Base-by-base conservation (phyloP, 495 filamentous ascomycete species). In the Penicillium atrosanguineum region DNA sequence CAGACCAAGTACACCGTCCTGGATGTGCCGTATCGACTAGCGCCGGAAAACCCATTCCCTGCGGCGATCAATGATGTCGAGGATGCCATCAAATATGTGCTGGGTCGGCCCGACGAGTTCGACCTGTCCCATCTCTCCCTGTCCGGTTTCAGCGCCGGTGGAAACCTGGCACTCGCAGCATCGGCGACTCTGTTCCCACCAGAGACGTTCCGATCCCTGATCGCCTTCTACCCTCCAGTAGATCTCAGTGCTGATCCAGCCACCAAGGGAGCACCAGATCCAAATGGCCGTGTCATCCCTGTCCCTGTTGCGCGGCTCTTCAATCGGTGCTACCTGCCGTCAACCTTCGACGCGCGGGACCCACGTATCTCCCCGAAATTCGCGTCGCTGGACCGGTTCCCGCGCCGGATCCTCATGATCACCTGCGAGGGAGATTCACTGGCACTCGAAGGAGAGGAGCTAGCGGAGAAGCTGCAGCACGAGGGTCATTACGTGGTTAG, bases 21-120 rank as follows among this genome's bases (percentile, higher is more conserved):
- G 19, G 75, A 78, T 51, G 81, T 91, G 6, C 79, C 84, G 11
- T 96, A 96, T 68, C 81, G 90, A 9, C 79, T 95, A 3, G 82
- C 89, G 2, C 91, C 91, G 0, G 87, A 94, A 64, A 60, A 86
- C 56, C 80, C 88, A 0, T 94, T 94, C 67, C 89, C 89, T 15
- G 79, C 86, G 0, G 86, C 87, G 6, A 65, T 95, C 15, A 74
- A 95, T 36, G 90, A 95, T 56, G 87, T 81, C 31, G 71, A 78
- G 52, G 74, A 77, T 54, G 60, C 56, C 9, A 61, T 77, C 26
- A 63, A 62, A 8, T 72, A 71, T 52, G 70, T 70, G 4, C 59
- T 69, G 0, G 28, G 60, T 7, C 61, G 59, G 1, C 59, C 69
- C 2, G 60, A 67, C 5, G 60, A 67, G 19, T 78, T 74, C 38